phyloP scores from a whole-genome alignment of 2,329 filamentous ascomycete genomes.

The Aphanoascus verrucosus region DNA sequence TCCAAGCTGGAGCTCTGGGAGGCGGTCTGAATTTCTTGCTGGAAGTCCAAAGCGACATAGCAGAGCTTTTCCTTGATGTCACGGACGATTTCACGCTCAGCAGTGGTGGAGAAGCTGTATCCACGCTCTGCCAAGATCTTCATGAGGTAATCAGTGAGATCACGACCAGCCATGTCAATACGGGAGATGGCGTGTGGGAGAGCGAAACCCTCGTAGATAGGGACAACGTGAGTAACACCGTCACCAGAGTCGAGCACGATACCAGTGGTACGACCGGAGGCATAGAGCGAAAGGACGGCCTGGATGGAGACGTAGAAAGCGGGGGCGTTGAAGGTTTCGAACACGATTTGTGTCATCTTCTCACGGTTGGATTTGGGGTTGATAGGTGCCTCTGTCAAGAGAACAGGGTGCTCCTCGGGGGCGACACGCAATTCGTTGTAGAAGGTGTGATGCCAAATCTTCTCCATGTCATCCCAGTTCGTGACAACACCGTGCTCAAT shows the following conservation, averaged over 20 bases:
- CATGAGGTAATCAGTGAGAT: conserved; percentile 98
- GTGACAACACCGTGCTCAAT: conserved; percentile 99
- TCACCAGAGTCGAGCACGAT: conserved; percentile 99
- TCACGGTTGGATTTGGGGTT: conserved; percentile 99
- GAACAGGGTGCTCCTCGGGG: conserved; percentile 98
- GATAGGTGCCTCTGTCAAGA: conserved; percentile 98
- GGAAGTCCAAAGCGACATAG: conserved; percentile 99
- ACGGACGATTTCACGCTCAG: conserved; percentile 99
- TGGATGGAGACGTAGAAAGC: conserved; percentile 99
- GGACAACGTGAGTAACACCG: conserved; percentile 99
- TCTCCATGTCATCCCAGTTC: conserved; percentile 99
- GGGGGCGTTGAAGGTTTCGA: conserved; percentile 99
- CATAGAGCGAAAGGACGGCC: conserved; percentile 97
- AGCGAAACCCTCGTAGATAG: conserved; percentile 99
- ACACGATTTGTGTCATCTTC: conserved; percentile 99
- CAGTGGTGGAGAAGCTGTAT: conserved; percentile 99
- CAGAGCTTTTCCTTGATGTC: conserved; percentile 99
- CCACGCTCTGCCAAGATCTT: conserved; percentile 99
- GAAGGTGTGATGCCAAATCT: conserved; percentile 99
- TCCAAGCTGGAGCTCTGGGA: conserved; percentile 97
- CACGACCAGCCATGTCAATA: conserved; percentile 99
- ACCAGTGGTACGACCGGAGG: conserved; percentile 99
- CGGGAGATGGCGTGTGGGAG: conserved; percentile 99
- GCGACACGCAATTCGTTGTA: conserved; percentile 99
- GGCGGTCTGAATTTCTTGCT: conserved; percentile 99